Evolutionary conservation across 1,284 basidiomycete genomes (phyloP).

Genomic region (Garcileccinum viscosum): DNA sequence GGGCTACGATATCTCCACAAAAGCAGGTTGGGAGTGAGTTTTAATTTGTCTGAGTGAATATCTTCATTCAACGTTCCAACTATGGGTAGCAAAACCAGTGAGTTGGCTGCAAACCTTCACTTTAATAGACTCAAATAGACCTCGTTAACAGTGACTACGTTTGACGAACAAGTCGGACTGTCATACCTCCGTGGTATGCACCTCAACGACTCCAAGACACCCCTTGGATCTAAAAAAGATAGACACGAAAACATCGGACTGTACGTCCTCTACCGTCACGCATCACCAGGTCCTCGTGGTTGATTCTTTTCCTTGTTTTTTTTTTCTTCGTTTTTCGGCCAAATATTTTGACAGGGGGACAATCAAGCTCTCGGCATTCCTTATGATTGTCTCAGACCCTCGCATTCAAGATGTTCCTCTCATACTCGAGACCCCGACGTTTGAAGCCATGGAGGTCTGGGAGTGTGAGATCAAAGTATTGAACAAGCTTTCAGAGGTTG

Average conservation of each 20-base stretch:
- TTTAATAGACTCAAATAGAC: neutral
- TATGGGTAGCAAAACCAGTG: constrained; percentile 28
- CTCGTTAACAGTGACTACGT: constrained; percentile 58
- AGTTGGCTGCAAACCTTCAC: constrained; percentile 6
- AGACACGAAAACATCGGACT: constrained; percentile 86
- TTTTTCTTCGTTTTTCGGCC: neutral
- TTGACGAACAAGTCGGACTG: constrained; percentile 73
- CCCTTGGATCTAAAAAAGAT: constrained; percentile 71
- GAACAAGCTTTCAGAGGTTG: constrained; percentile 49
- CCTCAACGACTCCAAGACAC: constrained; percentile 82
- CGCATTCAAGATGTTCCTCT: constrained; percentile 76
- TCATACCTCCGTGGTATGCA: constrained; percentile 82
- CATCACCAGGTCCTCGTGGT: neutral
- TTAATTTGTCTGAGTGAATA: neutral
- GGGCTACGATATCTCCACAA: constrained; percentile 83
- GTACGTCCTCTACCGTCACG: constrained; percentile 41
- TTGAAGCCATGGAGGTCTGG: constrained; percentile 73
- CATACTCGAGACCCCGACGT: constrained; percentile 81
- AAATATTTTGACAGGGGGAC: constrained; percentile 55
- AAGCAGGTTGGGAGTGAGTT: constrained; percentile 68
- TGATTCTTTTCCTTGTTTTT: neutral
- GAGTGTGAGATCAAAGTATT: constrained; percentile 71
- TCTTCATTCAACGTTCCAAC: constrained; percentile 10
- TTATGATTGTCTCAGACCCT: constrained; percentile 71
- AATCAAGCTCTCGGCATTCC: constrained; percentile 70